Percentiles rank a stretch among this genome's conserved stretches.
Conservation (phyloP, 2,329 filamentous ascomycete genomes). For the Ceratocystis cubensis region DNA sequence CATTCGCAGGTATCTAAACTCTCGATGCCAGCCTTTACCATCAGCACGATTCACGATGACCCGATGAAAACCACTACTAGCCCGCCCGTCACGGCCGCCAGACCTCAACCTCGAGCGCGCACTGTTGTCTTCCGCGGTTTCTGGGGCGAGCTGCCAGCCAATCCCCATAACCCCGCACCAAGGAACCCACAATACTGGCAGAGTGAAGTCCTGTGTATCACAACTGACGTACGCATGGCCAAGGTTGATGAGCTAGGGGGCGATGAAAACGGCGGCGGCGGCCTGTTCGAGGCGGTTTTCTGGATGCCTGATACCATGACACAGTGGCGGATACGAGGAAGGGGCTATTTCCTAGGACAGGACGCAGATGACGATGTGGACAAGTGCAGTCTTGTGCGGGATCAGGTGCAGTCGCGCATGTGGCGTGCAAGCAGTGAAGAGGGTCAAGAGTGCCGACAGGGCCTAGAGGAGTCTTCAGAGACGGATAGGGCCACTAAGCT, state of each 20-base stretch:
- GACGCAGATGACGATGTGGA: conserved; percentile 41
- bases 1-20: conserved; percentile 39
- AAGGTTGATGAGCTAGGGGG: conserved; percentile 63
- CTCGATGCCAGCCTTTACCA: conserved; percentile 37
- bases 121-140: conserved; percentile 79
- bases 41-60: conserved; percentile 37
- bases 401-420: neutral
- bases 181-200: conserved; percentile 57
- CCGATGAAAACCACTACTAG: conserved; percentile 23
- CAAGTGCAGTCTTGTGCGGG: neutral
- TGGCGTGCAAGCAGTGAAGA: neutral
- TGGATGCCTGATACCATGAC: conserved; percentile 60
- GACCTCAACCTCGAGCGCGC: conserved; percentile 45
- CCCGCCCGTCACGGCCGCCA: conserved; percentile 28
- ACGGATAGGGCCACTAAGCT: neutral
- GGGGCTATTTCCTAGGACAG: conserved; percentile 59
- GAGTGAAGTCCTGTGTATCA: conserved; percentile 69
- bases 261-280: conserved; percentile 46
- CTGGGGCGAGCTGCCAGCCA: conserved; percentile 60
- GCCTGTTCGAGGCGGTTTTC: conserved; percentile 68
- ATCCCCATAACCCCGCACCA: conserved; percentile 59
- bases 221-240: conserved; percentile 77
- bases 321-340: conserved; percentile 77
- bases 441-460: conserved; percentile 26
- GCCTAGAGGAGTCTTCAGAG: conserved; percentile 23